Conservation (phyloP, 2,329 filamentous ascomycete species). For the Conoideocrella luteorostrata region DNA sequence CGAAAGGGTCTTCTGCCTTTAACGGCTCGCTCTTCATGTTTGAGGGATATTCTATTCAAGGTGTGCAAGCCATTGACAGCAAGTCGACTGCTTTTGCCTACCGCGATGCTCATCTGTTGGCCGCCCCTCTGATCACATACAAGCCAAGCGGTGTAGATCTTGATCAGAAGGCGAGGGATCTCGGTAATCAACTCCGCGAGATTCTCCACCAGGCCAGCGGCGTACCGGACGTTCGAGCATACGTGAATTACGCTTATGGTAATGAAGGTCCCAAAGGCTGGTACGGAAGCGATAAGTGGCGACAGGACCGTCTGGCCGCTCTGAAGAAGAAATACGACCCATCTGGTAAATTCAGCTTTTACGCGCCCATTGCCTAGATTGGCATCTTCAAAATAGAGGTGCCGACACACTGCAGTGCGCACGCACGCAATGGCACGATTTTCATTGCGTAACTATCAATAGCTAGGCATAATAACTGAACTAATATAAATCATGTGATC, state of each 20-base stretch:
- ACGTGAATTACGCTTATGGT: constrained; percentile 45
- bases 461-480: too few relatives aligned
- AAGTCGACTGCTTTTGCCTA: constrained; percentile 38
- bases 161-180: constrained; percentile 24
- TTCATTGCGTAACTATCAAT: too few relatives aligned
- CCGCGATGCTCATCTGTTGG: constrained; percentile 37
- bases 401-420: too few relatives aligned
- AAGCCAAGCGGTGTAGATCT: constrained; percentile 21
- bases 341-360: constrained; percentile 33
- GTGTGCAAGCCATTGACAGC: constrained; percentile 30
- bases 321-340: constrained; percentile 44
- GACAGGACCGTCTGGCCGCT: constrained; percentile 33
- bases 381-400: too few relatives aligned
- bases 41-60: constrained; percentile 43
- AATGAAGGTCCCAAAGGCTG: constrained; percentile 30
- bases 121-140: constrained; percentile 32
- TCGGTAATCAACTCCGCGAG: constrained; percentile 32
- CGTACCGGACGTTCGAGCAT: constrained; percentile 26
- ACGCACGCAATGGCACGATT: too few relatives aligned
- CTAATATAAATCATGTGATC: too few relatives aligned
- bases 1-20: constrained; percentile 20
- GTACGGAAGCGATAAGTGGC: constrained; percentile 43
- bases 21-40: constrained; percentile 41
- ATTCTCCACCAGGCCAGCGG: constrained; percentile 30
- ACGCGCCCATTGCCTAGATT: constrained; percentile 24